Base-by-base conservation (phyloP, 1,284 basidiomycete species). In the Cryptococcus maquisensis region DNA sequence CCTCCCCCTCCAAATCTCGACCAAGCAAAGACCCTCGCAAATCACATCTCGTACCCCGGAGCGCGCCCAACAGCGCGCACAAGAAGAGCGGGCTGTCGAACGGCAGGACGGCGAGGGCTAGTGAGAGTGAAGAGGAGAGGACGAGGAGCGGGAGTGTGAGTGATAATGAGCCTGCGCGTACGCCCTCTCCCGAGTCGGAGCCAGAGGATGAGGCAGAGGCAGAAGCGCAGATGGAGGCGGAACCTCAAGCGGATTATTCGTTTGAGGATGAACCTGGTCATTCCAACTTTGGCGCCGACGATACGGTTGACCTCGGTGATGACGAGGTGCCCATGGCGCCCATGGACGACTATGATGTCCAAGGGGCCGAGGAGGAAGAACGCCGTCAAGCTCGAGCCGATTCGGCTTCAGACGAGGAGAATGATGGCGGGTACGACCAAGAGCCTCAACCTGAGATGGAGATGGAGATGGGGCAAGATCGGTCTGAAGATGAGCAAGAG, bases 61-160 rank as follows among this genome's bases (percentile, higher is more conserved):
- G 16, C n/a, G 18, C 40, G 18, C 18, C 40, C 40, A 42, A 42
- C 10, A 20, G 18, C n/a, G 18, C 40, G 18, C 40, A 23, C 6
- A 42, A 20, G 10, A 20, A 18, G 18, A 20, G 18, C 4, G 40
- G 40, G 18, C 28, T 32, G 28, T 42, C 40, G 10, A 42, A 23
- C n/a, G 18, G 18, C 15, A 42, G 23, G 18, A 18, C 23, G 12
- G 40, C 40, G 23, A 23, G 18, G 10, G 40, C 40, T 23, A 42
- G 18, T 23, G 40, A 18, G 18, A 20, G 18, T 12, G 40, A 23
- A 8, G 40, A 42, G 3, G 40, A 42, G 40, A 42, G 69, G 64
- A 71, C 65, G 42, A 71, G 55, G 50, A 57, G 20, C n/a, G 43
- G 16, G 46, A 54, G 28, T 44, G 65, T 60, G 52, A 18, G 16